Conservation (phyloP, 192 early-diverging fungal genomes). For the Podila verticillata region DNA sequence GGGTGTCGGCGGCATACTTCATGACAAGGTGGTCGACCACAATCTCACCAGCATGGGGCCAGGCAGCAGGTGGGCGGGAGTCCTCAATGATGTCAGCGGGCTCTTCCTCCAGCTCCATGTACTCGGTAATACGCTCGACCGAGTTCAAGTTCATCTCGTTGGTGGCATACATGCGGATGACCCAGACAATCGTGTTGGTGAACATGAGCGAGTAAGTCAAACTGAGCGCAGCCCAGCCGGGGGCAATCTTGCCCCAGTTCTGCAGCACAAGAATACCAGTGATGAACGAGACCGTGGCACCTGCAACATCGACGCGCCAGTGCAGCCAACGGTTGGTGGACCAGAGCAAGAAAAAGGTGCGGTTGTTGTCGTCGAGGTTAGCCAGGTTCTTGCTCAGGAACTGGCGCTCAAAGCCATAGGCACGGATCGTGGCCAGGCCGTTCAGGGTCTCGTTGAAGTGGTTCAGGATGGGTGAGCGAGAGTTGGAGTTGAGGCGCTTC, state of each 20-base stretch:
- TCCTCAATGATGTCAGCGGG: constrained; percentile 62
- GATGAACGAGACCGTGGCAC: constrained; percentile 76
- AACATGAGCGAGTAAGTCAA: constrained; percentile 89
- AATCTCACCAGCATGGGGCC: constrained; percentile 79
- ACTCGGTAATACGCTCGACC: constrained; percentile 90
- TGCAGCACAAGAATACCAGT: constrained; percentile 71
- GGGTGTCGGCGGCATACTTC: constrained; percentile 76
- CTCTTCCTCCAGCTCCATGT: constrained; percentile 84
- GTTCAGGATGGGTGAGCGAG: constrained; percentile 80
- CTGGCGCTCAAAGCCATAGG: constrained; percentile 76
- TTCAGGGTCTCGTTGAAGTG: constrained; percentile 85
- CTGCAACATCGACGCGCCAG: constrained; percentile 82
- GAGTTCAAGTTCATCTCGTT: constrained; percentile 91
- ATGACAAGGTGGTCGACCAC: constrained; percentile 72
- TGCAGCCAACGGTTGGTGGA: constrained; percentile 88
- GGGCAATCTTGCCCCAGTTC: constrained; percentile 65
- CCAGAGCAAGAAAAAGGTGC: constrained; percentile 89
- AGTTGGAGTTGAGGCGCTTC: constrained; percentile 85
- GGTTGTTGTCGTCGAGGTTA: constrained; percentile 82
- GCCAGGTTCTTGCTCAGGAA: constrained; percentile 68
- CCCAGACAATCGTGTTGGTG: constrained; percentile 81
- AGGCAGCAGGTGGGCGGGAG: constrained; percentile 53
- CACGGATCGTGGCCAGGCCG: constrained; percentile 84
- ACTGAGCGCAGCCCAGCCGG: constrained; percentile 88
- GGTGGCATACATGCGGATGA: constrained; percentile 79